phyloP scores from a whole-genome alignment of 139 green algal species.

The Asterochloris sp. region DNA sequence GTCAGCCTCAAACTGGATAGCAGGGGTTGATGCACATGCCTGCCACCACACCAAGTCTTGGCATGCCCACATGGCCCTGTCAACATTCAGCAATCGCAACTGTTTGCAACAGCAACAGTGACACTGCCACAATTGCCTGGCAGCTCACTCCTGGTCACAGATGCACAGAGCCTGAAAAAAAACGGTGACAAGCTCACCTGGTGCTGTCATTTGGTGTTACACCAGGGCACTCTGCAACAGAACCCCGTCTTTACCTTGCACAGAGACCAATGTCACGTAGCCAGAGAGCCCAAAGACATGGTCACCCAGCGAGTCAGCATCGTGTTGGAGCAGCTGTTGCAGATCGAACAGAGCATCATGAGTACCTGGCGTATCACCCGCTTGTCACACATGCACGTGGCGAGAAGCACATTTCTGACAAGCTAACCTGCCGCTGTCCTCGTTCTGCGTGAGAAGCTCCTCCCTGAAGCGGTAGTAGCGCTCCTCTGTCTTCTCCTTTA shows the following conservation, averaged over 20 bases:
- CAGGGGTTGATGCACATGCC: too few relatives aligned
- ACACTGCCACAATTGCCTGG: not conserved
- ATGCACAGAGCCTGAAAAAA: not conserved
- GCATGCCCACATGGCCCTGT: not conserved
- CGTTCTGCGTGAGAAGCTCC: conserved; percentile 20
- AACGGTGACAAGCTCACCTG: not conserved
- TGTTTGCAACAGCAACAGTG: not conserved
- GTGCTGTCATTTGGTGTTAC: not conserved
- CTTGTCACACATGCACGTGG: not conserved
- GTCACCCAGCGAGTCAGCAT: not conserved
- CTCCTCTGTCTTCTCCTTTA: conserved; percentile 29
- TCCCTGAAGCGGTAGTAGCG: conserved; percentile 40
- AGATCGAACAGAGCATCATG: not conserved
- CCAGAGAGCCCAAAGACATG: not conserved
- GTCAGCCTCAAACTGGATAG: too few relatives aligned
- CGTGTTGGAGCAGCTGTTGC: not conserved
- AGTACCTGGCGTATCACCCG: too few relatives aligned
- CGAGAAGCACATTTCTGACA: too few relatives aligned
- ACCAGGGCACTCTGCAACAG: not conserved
- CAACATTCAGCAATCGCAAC: too few relatives aligned
- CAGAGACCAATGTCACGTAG: not conserved
- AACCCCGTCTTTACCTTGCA: not conserved
- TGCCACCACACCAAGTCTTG: too few relatives aligned
- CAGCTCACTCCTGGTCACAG: not conserved
- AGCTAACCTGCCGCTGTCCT: conserved; percentile 25